phyloP scores from a whole-genome alignment of 495 filamentous ascomycete genomes.

The Xylaria sp. region DNA sequence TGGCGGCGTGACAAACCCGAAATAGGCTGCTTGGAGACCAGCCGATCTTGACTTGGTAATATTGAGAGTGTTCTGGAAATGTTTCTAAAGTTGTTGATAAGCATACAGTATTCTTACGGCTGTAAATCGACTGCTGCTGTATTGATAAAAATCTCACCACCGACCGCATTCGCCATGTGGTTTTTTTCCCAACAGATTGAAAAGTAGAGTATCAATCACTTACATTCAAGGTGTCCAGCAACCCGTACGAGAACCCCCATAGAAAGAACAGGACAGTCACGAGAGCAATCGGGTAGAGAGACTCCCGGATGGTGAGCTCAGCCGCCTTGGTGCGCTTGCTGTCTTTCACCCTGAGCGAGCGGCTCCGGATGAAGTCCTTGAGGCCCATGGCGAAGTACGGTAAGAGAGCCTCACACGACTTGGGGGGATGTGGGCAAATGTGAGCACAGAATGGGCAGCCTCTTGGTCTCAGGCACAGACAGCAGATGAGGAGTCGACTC shows the following conservation, averaged over 20 bases:
- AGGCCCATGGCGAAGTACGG: conserved; percentile 39
- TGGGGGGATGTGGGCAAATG: neutral
- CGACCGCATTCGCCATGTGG: neutral
- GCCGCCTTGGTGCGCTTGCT: conserved; percentile 61
- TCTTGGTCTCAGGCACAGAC: too few species aligned
- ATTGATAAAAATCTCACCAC: conserved; percentile 33
- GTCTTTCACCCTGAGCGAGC: conserved; percentile 50
- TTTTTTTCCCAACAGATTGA: conserved; percentile 39
- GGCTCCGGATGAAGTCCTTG: conserved; percentile 42
- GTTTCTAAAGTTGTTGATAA: conserved; percentile 36
- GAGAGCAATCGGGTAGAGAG: conserved; percentile 55
- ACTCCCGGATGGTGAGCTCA: conserved; percentile 65
- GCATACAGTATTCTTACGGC: neutral
- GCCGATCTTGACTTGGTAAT: conserved; percentile 44
- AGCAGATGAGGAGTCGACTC: conserved; percentile 1
- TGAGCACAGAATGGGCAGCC: neutral
- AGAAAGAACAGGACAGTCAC: conserved; percentile 84
- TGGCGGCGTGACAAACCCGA: conserved; percentile 38
- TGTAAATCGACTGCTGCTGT: too few species aligned
- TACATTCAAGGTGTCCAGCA: conserved; percentile 61
- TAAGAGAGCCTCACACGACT: conserved; percentile 12
- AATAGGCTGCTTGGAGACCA: conserved; percentile 48
- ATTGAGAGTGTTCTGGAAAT: conserved; percentile 48
- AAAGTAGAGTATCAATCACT: conserved; percentile 6
- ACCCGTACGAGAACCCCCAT: conserved; percentile 84